These are phyloP conservation scores for Candida ovalis DNA, from an alignment of 805 yeast genomes.

Conservation along the genomic window DNA sequence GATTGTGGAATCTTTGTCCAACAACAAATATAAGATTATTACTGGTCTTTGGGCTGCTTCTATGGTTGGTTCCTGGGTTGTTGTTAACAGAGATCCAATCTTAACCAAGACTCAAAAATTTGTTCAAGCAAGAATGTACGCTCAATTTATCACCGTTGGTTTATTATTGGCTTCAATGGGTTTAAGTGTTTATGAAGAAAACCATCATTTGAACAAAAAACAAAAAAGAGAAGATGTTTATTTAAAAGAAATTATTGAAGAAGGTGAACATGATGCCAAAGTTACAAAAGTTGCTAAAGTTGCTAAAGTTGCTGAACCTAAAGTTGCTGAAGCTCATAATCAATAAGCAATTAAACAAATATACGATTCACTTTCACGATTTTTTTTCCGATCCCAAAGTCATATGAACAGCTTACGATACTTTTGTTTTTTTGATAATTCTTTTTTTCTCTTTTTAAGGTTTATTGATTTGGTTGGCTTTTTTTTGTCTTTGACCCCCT, in stretches of 20 bases:
- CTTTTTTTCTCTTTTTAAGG: background rate
- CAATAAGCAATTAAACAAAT: background rate
- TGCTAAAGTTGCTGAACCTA: conserved; percentile 3
- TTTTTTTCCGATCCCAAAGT: background rate
- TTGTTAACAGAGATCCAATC: conserved; percentile 67
- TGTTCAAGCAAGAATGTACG: conserved; percentile 88
- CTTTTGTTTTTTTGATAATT: background rate
- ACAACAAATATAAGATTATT: conserved; percentile 63
- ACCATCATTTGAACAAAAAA: conserved; percentile 39
- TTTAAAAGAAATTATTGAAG: conserved; percentile 41
- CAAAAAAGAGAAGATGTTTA: conserved; percentile 33
- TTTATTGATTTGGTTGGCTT: background rate
- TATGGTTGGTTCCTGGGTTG: conserved; percentile 72
- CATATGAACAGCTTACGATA: background rate
- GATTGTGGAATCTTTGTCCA: conserved; percentile 43
- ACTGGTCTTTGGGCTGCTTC: conserved; percentile 78
- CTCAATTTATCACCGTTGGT: conserved; percentile 75
- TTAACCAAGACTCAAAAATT: conserved; percentile 76
- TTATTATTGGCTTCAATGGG: conserved; percentile 67
- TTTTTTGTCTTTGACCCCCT: too few species aligned
- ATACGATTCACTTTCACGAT: too few species aligned
- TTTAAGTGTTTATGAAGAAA: conserved; percentile 60
- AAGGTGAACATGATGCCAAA: conserved; percentile 6
- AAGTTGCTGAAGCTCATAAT: conserved; percentile 8
- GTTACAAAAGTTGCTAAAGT: background rate